A percentile compares a stretch with the other conserved stretches of the same genome.
Conservation (phyloP, 2,329 filamentous ascomycete genomes). For the Achaetomium macrosporum region DNA sequence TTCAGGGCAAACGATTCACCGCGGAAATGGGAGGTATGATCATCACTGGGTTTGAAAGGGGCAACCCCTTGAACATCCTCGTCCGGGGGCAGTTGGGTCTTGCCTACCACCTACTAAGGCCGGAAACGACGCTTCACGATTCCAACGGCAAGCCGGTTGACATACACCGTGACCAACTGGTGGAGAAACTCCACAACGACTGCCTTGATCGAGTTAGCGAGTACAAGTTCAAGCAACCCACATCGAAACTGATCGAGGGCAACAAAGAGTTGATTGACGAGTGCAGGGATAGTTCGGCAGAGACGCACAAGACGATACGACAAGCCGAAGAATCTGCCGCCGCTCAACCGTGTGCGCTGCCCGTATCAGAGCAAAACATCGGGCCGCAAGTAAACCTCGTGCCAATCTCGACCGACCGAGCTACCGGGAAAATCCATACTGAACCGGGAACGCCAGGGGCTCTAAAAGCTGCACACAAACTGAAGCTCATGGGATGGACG, state of each 20-base stretch:
- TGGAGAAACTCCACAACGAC: conserved; percentile 92
- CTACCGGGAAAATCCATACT: conserved; percentile 68
- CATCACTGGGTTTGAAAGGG: conserved; percentile 91
- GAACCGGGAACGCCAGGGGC: conserved; percentile 64
- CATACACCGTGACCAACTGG: conserved; percentile 68
- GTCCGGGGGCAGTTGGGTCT: conserved; percentile 86
- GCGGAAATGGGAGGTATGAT: conserved; percentile 98
- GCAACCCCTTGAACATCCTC: conserved; percentile 87
- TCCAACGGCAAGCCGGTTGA: conserved; percentile 72
- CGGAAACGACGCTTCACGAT: conserved; percentile 87
- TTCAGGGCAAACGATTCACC: conserved; percentile 62
- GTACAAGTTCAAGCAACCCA: conserved; percentile 73
- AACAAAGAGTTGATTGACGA: conserved; percentile 76
- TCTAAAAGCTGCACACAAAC: conserved; percentile 69
- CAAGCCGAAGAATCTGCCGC: conserved; percentile 66
- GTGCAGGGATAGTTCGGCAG: conserved; percentile 68
- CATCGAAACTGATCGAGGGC: conserved; percentile 69
- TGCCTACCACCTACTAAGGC: conserved; percentile 73
- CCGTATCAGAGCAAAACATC: conserved; percentile 49
- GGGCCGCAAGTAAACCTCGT: conserved; percentile 51
- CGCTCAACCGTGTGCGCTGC: conserved; percentile 50
- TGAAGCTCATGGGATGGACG: conserved; percentile 75
- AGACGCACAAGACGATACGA: conserved; percentile 65
- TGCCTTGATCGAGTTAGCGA: conserved; percentile 86
- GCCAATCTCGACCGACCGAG: conserved; percentile 58